These are phyloP conservation scores for Talaromyces islandicus DNA, from an alignment of 2,329 filamentous ascomycete genomes.

Conservation along the genomic window DNA sequence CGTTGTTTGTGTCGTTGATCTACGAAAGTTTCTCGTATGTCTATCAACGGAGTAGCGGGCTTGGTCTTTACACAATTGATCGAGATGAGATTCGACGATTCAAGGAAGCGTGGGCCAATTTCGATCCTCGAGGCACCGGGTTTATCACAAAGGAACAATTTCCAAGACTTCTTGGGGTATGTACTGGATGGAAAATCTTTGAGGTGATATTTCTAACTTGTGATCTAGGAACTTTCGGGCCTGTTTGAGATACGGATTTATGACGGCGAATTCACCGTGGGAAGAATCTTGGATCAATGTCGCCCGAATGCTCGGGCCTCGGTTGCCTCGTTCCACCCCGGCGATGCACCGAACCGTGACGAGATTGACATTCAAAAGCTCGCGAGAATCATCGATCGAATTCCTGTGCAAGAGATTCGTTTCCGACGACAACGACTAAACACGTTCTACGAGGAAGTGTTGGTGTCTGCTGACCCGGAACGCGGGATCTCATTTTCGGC, in stretches of 20 bases:
- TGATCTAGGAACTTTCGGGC: slow-evolving; percentile 68
- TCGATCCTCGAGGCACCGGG: slow-evolving; percentile 84
- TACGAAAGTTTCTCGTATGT: slow-evolving; percentile 99
- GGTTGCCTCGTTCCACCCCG: slow-evolving; percentile 17
- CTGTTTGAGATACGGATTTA: slow-evolving; percentile 98
- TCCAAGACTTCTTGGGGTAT: slow-evolving; percentile 73
- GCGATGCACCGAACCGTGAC: slow-evolving; percentile 23
- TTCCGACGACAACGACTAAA: slow-evolving; percentile 75
- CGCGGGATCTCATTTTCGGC: slow-evolving; percentile 86
- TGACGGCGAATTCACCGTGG: slow-evolving; percentile 79
- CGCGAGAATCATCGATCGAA: slow-evolving; percentile 63
- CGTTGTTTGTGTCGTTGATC: slow-evolving; percentile 94
- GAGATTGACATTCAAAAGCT: slow-evolving; percentile 70
- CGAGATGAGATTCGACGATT: slow-evolving; percentile 92
- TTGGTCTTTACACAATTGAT: slow-evolving; percentile 81
- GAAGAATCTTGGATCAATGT: slow-evolving; percentile 80
- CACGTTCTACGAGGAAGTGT: slow-evolving; percentile 93
- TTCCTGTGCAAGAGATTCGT: slow-evolving; percentile 71
- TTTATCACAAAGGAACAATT: slow-evolving; percentile 89
- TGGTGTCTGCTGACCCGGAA: slow-evolving; percentile 86
- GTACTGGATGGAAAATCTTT: slow-evolving; percentile 18
- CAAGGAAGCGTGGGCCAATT: slow-evolving; percentile 96
- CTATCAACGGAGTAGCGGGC: slow-evolving; percentile 91
- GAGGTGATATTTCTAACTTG: not conserved
- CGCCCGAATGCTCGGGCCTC: slow-evolving; percentile 49